Evolutionary conservation across 176 grass and related monocot species (phyloP).

Genomic region (Zizania latifolia): DNA sequence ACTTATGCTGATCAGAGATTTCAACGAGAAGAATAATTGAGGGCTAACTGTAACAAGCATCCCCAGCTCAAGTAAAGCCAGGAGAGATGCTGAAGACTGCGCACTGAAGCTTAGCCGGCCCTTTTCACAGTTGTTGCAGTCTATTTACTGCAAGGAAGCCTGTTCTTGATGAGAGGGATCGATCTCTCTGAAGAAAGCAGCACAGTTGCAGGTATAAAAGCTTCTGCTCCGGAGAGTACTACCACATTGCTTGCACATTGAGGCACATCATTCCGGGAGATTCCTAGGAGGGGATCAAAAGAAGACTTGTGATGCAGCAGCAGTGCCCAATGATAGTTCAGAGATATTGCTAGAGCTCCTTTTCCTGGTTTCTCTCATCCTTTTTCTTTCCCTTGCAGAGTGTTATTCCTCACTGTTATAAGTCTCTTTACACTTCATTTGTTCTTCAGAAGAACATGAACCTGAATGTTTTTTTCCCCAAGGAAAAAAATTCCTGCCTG

Average conservation of each 20-base stretch:
- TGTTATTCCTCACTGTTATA: too few relatives aligned
- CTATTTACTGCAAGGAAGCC: slow-evolving; percentile 24
- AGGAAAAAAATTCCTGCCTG: neutral
- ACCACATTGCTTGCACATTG: slow-evolving; percentile 16
- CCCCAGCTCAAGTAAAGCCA: neutral
- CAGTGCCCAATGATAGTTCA: slow-evolving; percentile 35
- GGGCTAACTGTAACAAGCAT: neutral
- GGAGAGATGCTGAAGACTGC: neutral
- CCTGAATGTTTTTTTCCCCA: neutral
- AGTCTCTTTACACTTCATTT: neutral
- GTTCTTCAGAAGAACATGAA: neutral
- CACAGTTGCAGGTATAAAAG: slow-evolving; percentile 18
- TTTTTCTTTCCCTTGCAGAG: neutral
- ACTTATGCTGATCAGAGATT: neutral
- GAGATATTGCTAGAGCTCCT: neutral
- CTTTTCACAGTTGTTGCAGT: slow-evolving; percentile 18
- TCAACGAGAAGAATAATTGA: neutral
- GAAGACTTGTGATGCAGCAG: slow-evolving; percentile 8
- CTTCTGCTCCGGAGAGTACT: neutral
- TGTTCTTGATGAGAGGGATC: slow-evolving; percentile 22
- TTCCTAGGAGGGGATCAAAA: slow-evolving; percentile 61
- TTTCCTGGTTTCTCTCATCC: neutral
- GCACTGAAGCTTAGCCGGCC: neutral
- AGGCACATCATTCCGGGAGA: slow-evolving; percentile 44
- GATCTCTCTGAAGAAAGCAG: slow-evolving; percentile 1